Conservation (phyloP, 768 basidiomycete species). For the Tulasnella sp. region DNA sequence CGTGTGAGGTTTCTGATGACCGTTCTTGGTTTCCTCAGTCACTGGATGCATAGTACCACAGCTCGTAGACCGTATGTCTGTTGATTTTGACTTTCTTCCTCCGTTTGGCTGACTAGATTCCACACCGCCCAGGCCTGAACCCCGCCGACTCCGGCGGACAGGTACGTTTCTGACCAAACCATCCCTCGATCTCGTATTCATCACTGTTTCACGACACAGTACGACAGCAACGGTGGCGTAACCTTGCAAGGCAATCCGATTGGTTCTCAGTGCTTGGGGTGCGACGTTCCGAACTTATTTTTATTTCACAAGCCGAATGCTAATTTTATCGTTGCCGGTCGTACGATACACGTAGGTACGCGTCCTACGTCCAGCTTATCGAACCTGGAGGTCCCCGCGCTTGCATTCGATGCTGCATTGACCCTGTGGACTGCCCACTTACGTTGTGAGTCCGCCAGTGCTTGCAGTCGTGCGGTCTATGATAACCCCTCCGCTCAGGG, state of each 20-base stretch:
- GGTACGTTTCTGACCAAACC: neutral
- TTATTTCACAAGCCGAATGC: neutral
- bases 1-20: neutral
- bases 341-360: neutral
- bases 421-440: slow-evolving; percentile 15
- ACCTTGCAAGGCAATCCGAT: slow-evolving; percentile 3
- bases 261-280: slow-evolving; percentile 15
- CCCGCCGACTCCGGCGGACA: slow-evolving; percentile 14
- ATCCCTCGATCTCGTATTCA: neutral
- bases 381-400: slow-evolving; percentile 8
- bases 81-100: neutral
- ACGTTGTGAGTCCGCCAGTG: neutral
- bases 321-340: neutral
- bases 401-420: slow-evolving; percentile 16
- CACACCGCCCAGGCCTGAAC: neutral
- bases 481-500: neutral
- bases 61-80: neutral
- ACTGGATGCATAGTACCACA: slow-evolving; percentile 12
- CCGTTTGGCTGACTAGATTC: neutral
- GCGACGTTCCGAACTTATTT: neutral
- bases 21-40: neutral
- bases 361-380: slow-evolving; percentile 12
- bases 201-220: neutral
- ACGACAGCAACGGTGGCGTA: slow-evolving; percentile 14
- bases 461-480: neutral